Conservation (phyloP, 495 filamentous ascomycete species). For the Hyaloscypha hepaticicola region DNA sequence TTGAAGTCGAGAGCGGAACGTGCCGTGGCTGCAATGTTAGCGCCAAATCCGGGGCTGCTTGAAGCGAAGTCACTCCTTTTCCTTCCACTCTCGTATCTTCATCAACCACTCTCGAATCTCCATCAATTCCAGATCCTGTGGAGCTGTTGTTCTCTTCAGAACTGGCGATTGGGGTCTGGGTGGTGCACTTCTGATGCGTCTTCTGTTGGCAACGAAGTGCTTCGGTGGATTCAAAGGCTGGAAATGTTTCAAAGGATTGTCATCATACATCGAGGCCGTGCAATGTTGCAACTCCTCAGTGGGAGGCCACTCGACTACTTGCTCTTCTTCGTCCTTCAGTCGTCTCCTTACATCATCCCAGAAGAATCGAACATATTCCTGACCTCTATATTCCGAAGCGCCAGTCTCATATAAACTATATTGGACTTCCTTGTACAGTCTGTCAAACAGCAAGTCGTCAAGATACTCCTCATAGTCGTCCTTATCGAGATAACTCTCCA, state of each 20-base stretch:
- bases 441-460: conserved; percentile 16
- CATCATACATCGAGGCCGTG: neutral
- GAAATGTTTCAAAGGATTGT: neutral
- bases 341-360: conserved; percentile 25
- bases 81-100: neutral
- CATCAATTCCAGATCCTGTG: neutral
- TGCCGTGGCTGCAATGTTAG: neutral
- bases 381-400: conserved; percentile 2
- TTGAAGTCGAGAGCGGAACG: conserved; percentile 1
- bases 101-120: neutral
- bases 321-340: conserved; percentile 7
- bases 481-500: conserved; percentile 14
- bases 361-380: conserved; percentile 17
- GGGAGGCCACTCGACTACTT: neutral
- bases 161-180: neutral
- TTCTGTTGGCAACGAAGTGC: neutral
- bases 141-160: neutral
- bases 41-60: neutral
- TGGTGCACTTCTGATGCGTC: neutral
- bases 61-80: neutral
- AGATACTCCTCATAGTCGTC: conserved; percentile 8
- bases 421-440: conserved; percentile 13
- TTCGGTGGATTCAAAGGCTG: too few species aligned
- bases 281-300: neutral
- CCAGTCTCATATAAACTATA: neutral